phyloP scores from a whole-genome alignment of 2,329 filamentous ascomycete genomes.

The Talaromyces sp. region DNA sequence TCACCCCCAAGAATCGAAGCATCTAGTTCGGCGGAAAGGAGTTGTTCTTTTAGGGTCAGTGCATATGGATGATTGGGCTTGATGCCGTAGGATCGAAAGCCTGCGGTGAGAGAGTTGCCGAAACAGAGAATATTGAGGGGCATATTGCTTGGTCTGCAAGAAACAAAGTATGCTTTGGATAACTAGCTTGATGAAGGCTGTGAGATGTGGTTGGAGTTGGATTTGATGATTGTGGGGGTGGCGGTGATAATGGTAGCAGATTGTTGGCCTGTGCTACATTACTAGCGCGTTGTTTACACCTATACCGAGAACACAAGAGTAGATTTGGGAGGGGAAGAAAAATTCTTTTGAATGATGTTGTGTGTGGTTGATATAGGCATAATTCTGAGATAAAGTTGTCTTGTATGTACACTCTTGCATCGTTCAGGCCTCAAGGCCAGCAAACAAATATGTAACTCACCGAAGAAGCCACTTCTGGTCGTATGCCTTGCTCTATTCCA shows the following conservation, averaged over 20 bases:
- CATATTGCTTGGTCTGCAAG: not conserved
- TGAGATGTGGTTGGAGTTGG: not conserved
- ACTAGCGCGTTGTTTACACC: not conserved
- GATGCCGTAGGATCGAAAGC: slow-evolving; percentile 47
- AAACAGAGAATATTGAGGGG: slow-evolving; percentile 55
- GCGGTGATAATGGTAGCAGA: not conserved
- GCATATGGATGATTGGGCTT: slow-evolving; percentile 53
- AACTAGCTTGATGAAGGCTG: not conserved
- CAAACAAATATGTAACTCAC: too few relatives aligned
- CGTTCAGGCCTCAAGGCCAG: too few relatives aligned
- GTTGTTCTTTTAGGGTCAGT: slow-evolving; percentile 45
- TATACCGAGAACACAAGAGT: too few relatives aligned
- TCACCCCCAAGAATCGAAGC: not conserved
- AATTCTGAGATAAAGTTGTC: too few relatives aligned
- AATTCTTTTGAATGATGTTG: too few relatives aligned
- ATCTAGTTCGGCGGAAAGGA: slow-evolving; percentile 35
- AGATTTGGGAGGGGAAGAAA: too few relatives aligned
- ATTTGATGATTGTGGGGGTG: not conserved
- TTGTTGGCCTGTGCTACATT: not conserved
- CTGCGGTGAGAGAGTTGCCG: slow-evolving; percentile 62
- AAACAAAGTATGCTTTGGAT: too few relatives aligned
- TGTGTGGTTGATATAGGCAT: too few relatives aligned
- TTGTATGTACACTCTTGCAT: too few relatives aligned
- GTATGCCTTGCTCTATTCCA: too few relatives aligned
- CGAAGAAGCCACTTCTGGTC: too few relatives aligned